These are phyloP conservation scores for Dothideomycetidae sp. DNA, from an alignment of 2,329 filamentous ascomycete species.

Conservation along the genomic window DNA sequence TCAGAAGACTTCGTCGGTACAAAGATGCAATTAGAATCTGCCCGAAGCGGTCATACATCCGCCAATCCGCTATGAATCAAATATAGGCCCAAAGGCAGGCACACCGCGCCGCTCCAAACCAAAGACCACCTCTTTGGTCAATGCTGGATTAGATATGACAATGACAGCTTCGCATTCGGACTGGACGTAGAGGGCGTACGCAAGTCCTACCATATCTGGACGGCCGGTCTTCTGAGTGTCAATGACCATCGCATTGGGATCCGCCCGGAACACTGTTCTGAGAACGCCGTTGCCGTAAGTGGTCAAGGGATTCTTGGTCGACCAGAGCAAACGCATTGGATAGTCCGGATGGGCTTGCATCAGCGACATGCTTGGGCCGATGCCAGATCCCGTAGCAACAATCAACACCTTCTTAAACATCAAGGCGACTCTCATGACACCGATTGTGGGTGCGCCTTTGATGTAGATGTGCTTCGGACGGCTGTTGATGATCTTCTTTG, in stretches of 20 bases:
- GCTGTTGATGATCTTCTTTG: constrained; percentile 44
- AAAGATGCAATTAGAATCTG: neutral
- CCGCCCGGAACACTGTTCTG: constrained; percentile 40
- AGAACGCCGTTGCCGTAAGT: constrained; percentile 49
- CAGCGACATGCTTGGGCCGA: constrained; percentile 53
- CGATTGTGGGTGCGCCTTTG: constrained; percentile 51
- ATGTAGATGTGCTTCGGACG: constrained; percentile 52
- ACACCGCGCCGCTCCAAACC: constrained; percentile 52
- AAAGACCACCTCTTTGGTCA: constrained; percentile 55
- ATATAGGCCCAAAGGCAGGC: constrained; percentile 59
- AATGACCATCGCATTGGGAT: constrained; percentile 50
- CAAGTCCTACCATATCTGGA: constrained; percentile 45
- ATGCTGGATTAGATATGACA: constrained; percentile 54
- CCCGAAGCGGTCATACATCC: too few relatives aligned
- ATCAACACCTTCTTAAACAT: constrained; percentile 53
- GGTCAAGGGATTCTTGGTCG: constrained; percentile 43
- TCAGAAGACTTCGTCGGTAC: neutral
- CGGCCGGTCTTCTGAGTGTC: constrained; percentile 48
- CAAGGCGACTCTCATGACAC: constrained; percentile 52
- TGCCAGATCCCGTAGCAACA: constrained; percentile 59
- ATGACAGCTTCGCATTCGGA: constrained; percentile 52
- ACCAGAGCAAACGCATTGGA: constrained; percentile 53
- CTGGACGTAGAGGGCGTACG: constrained; percentile 36
- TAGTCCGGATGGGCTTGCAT: constrained; percentile 36
- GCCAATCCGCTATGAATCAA: constrained; percentile 44